phyloP scores from a whole-genome alignment of 2,329 filamentous ascomycete genomes.

The Dactylellina sp. region DNA sequence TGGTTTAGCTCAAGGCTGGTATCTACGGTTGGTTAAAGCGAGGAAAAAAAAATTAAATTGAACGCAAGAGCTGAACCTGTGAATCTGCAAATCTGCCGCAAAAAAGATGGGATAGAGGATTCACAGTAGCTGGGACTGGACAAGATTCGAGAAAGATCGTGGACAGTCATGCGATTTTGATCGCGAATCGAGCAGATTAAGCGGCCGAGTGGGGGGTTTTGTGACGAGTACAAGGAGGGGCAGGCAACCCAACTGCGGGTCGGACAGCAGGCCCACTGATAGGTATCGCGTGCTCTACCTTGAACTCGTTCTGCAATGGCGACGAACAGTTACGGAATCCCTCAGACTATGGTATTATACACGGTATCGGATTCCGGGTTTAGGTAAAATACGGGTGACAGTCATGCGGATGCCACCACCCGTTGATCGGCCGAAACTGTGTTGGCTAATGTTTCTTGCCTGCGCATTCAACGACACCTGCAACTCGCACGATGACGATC shows the following conservation, averaged over 20 bases:
- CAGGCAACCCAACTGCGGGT: slow-evolving; percentile 22
- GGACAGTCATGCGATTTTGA: slow-evolving; percentile 57
- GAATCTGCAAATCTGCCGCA: not conserved
- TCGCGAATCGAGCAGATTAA: slow-evolving; percentile 42
- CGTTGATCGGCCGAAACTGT: slow-evolving; percentile 11
- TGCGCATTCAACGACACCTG: slow-evolving; percentile 18
- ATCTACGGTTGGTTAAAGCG: too few relatives aligned
- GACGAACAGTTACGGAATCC: too few relatives aligned
- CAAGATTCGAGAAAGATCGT: not conserved
- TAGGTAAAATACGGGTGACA: too few relatives aligned
- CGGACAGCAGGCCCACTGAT: not conserved
- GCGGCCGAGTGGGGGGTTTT: slow-evolving; percentile 36
- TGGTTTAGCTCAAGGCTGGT: too few relatives aligned
- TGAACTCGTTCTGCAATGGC: too few relatives aligned
- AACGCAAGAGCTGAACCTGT: not conserved
- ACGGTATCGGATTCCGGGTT: too few relatives aligned
- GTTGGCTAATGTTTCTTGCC: slow-evolving; percentile 21
- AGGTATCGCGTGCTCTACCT: slow-evolving; percentile 1
- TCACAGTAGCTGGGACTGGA: not conserved
- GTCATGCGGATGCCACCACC: too few relatives aligned
- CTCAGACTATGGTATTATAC: too few relatives aligned
- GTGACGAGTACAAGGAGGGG: slow-evolving; percentile 29
- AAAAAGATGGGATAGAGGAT: not conserved
- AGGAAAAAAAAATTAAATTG: too few relatives aligned
- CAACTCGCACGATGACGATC: slow-evolving; percentile 12